Percentiles rank a stretch among this genome's conserved stretches.
Conservation (phyloP, 1,284 basidiomycete species). For the Sphagnurus paluster region DNA sequence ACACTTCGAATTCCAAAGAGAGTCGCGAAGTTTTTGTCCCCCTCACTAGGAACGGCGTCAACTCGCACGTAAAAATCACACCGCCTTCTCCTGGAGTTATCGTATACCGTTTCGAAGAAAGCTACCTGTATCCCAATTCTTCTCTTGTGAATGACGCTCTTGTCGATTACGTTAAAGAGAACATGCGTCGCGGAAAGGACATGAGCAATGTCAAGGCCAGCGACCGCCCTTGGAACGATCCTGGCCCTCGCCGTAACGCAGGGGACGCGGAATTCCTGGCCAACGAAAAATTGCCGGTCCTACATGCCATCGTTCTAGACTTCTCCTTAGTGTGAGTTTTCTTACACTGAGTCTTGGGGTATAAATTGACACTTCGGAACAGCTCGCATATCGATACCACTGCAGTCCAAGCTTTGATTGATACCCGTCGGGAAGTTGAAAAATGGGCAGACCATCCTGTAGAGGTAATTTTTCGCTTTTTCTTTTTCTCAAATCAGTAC, state of each 20-base stretch:
- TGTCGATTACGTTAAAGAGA: slow-evolving; percentile 79
- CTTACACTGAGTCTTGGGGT: background rate
- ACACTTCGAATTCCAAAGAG: slow-evolving; percentile 32
- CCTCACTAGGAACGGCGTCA: slow-evolving; percentile 62
- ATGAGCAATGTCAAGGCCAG: slow-evolving; percentile 58
- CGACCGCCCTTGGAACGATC: slow-evolving; percentile 96
- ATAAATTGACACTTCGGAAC: slow-evolving; percentile 5
- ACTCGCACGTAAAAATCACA: slow-evolving; percentile 72
- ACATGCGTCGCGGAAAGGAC: slow-evolving; percentile 79
- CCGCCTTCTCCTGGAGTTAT: slow-evolving; percentile 86
- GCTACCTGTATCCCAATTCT: slow-evolving; percentile 92
- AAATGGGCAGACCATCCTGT: slow-evolving; percentile 82
- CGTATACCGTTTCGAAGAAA: slow-evolving; percentile 94
- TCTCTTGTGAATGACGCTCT: slow-evolving; percentile 77
- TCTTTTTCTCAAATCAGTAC: background rate
- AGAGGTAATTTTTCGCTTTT: slow-evolving; percentile 51
- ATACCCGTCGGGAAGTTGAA: slow-evolving; percentile 85
- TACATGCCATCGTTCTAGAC: slow-evolving; percentile 90
- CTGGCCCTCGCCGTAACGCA: slow-evolving; percentile 63
- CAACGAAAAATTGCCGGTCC: slow-evolving; percentile 63
- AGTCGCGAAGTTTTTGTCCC: slow-evolving; percentile 88
- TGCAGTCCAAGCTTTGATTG: slow-evolving; percentile 88
- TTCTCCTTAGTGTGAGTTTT: slow-evolving; percentile 79
- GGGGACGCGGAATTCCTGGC: slow-evolving; percentile 46
- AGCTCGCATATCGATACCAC: slow-evolving; percentile 85